phyloP scores from a whole-genome alignment of 2,329 filamentous ascomycete genomes.

The Mycogone perniciosa region DNA sequence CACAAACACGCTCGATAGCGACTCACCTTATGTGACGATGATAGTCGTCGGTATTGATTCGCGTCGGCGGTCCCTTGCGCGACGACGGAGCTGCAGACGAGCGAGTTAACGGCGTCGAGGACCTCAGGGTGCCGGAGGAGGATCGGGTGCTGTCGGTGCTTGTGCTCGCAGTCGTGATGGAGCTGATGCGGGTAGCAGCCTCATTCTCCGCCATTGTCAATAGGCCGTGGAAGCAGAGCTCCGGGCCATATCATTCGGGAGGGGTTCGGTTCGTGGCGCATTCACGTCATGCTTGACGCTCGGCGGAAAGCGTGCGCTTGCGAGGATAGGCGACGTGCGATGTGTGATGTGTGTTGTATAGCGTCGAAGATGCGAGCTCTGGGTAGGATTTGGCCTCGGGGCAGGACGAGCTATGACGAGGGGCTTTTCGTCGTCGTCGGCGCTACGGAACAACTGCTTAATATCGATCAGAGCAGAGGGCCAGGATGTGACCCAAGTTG shows the following conservation, averaged over 20 bases:
- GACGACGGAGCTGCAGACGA: constrained; percentile 20
- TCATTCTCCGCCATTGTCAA: constrained; percentile 64
- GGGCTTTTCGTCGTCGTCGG: neutral
- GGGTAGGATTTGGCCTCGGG: neutral
- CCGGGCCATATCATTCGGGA: constrained; percentile 26
- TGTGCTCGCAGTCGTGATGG: constrained; percentile 35
- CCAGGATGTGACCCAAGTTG: too few species aligned
- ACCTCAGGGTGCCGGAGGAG: constrained; percentile 56
- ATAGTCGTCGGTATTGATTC: constrained; percentile 38
- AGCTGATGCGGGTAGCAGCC: constrained; percentile 51
- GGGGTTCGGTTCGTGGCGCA: constrained; percentile 19
- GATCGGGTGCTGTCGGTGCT: constrained; percentile 62
- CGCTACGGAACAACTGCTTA: neutral
- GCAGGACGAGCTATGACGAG: neutral
- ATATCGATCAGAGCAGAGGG: too few species aligned
- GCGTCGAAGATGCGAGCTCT: neutral
- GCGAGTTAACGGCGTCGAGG: constrained; percentile 30
- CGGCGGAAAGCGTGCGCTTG: constrained; percentile 1
- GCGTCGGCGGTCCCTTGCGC: constrained; percentile 21
- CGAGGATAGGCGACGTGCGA: neutral
- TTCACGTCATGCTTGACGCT: constrained; percentile 27
- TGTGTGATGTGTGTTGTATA: neutral
- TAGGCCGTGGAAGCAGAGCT: constrained; percentile 27
- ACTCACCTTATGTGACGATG: constrained; percentile 32
- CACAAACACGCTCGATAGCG: neutral